phyloP scores from a whole-genome alignment of 257 asterid species.

The Nicotiana attenuata region DNA sequence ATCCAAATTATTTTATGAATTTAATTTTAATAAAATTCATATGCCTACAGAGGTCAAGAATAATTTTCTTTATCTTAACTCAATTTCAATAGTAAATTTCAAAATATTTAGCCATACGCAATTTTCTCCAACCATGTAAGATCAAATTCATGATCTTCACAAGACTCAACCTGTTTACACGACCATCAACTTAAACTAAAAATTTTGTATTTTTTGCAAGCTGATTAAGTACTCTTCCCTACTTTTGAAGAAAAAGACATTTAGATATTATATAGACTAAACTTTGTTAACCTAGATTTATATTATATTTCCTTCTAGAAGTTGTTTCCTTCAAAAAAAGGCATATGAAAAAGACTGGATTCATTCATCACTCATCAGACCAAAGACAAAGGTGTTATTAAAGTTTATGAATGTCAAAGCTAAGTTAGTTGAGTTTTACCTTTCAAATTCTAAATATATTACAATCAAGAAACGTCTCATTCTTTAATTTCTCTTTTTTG shows the following conservation, averaged over 20 bases:
- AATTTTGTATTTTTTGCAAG: too few relatives aligned
- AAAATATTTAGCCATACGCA: too few relatives aligned
- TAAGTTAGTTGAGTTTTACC: slow-evolving; percentile 23
- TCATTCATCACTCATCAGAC: background rate
- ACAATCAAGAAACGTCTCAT: slow-evolving; percentile 1
- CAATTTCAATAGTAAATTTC: too few relatives aligned
- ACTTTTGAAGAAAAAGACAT: background rate
- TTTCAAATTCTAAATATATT: slow-evolving; percentile 14
- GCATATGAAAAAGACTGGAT: background rate
- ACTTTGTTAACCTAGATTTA: too few relatives aligned
- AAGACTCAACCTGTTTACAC: too few relatives aligned
- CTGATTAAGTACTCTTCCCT: background rate
- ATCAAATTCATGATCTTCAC: too few relatives aligned
- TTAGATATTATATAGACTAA: background rate
- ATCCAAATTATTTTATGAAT: too few relatives aligned
- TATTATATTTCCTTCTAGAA: background rate
- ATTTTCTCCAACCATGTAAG: too few relatives aligned
- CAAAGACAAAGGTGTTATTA: background rate
- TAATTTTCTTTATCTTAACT: too few relatives aligned
- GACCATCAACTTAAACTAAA: too few relatives aligned
- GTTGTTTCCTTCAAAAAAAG: background rate
- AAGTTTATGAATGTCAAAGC: slow-evolving; percentile 17
- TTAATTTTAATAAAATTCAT: too few relatives aligned
- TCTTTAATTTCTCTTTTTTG: background rate
- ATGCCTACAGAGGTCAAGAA: too few relatives aligned